These are phyloP conservation scores for Holtermannia corniformis DNA, from an alignment of 768 basidiomycete genomes.

Conservation along the genomic window DNA sequence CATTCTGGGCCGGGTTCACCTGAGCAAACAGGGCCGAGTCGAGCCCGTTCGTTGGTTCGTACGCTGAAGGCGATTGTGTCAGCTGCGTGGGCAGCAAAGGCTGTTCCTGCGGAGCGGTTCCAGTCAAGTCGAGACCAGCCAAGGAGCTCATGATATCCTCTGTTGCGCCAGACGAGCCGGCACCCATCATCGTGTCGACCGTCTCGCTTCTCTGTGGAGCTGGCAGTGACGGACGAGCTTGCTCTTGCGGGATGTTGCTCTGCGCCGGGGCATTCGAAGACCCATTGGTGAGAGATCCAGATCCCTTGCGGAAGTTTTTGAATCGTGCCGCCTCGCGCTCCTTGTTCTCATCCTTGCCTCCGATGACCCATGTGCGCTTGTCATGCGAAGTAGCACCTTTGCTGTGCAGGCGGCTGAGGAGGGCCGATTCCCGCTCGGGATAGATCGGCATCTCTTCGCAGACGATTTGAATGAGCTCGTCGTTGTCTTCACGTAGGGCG, in stretches of 20 bases:
- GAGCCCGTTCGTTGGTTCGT: background rate
- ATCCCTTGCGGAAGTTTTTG: constrained; percentile 45
- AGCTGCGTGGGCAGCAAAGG: constrained; percentile 17
- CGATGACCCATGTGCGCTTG: constrained; percentile 89
- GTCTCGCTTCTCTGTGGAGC: constrained; percentile 16
- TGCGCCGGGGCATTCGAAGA: constrained; percentile 11
- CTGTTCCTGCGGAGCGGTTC: constrained; percentile 31
- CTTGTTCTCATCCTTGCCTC: constrained; percentile 82
- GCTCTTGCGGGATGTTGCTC: background rate
- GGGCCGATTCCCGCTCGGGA: constrained; percentile 84
- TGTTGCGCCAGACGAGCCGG: constrained; percentile 37
- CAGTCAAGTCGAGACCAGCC: constrained; percentile 60
- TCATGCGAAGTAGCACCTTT: constrained; percentile 90
- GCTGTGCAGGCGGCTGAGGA: constrained; percentile 74
- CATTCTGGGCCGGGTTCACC: constrained; percentile 32
- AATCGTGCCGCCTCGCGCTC: constrained; percentile 59
- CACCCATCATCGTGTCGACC: constrained; percentile 41
- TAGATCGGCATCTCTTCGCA: constrained; percentile 99
- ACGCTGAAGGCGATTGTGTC: background rate
- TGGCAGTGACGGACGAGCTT: background rate
- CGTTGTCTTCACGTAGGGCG: constrained; percentile 72
- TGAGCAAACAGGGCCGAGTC: constrained; percentile 12
- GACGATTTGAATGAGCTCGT: constrained; percentile 83
- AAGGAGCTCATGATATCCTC: constrained; percentile 63
- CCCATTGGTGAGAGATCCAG: constrained; percentile 27